A percentile compares a stretch with the other conserved stretches of the same genome.
These are phyloP conservation scores for Ogataea saltuana DNA, from an alignment of 805 yeast species.

Conservation along the genomic window DNA sequence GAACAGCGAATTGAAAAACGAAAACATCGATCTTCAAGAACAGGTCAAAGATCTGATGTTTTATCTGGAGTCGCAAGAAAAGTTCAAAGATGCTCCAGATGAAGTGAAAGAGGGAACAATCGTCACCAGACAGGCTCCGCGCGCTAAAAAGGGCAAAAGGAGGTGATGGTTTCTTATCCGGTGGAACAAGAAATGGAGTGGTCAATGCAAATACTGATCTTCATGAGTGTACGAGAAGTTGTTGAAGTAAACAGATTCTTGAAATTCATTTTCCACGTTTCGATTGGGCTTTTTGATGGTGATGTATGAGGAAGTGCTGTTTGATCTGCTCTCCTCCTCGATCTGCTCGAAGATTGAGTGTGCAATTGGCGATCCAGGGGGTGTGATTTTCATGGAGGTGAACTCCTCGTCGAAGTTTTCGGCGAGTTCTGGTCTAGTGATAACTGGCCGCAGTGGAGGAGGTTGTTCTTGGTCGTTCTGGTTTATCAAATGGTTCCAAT, in stretches of 20 bases:
- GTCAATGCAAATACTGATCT: constrained; percentile 14
- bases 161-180: not conserved
- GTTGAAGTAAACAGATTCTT: constrained; percentile 36
- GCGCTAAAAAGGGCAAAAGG: constrained; percentile 9
- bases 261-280: constrained; percentile 24
- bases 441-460: constrained; percentile 83
- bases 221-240: constrained; percentile 36
- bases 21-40: constrained; percentile 54
- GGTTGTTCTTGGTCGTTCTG: constrained; percentile 55
- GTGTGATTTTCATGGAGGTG: constrained; percentile 62
- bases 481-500: constrained; percentile 61
- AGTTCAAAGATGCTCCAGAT: constrained; percentile 67
- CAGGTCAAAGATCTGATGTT: constrained; percentile 81
- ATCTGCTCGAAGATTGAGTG: constrained; percentile 30
- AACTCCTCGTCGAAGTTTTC: constrained; percentile 83
- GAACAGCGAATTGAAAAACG: constrained; percentile 37
- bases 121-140: constrained; percentile 38
- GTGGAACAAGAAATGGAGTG: no score
- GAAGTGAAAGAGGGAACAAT: constrained; percentile 74
- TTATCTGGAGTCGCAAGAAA: constrained; percentile 69
- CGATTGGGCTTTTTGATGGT: constrained; percentile 33
- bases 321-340: constrained; percentile 33
- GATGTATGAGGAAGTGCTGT: constrained; percentile 35
- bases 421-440: constrained; percentile 78
- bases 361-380: constrained; percentile 37